Evolutionary conservation across 1,284 basidiomycete species (phyloP).

Genomic region (Fomitopsis palustris): DNA sequence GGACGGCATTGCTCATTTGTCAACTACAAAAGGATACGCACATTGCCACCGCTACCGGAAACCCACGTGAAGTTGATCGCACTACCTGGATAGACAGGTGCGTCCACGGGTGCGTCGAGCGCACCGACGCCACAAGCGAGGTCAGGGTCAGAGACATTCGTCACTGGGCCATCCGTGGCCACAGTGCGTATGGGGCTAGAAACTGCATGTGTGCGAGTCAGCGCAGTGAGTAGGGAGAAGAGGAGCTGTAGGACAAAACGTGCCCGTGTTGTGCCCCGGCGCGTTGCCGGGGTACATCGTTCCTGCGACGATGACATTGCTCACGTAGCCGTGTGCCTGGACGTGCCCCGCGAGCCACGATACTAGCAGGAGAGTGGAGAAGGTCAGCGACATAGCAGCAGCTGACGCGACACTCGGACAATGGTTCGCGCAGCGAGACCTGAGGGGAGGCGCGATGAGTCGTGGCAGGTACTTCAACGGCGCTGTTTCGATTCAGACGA

Average conservation of each 20-base stretch:
- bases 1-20: no score
- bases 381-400: not conserved
- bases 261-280: constrained; percentile 4
- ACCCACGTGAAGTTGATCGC: constrained; percentile 51
- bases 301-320: constrained; percentile 16
- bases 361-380: not conserved
- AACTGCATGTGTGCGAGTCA: not conserved
- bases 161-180: constrained; percentile 36
- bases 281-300: constrained; percentile 15
- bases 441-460: not conserved
- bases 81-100: constrained; percentile 38
- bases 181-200: constrained; percentile 24
- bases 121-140: constrained; percentile 42
- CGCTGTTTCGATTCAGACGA: not conserved
- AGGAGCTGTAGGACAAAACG: not conserved
- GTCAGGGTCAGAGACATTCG: constrained; percentile 34
- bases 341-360: constrained; percentile 66
- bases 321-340: constrained; percentile 32
- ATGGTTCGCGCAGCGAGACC: constrained; percentile 1
- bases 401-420: not conserved
- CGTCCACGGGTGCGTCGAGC: constrained; percentile 32
- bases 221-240: no score
- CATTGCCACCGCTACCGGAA: constrained; percentile 36
- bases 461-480: not conserved
- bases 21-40: constrained; percentile 7